Evolutionary conservation across 495 filamentous ascomycete genomes (phyloP).

Genomic region (Daldinia loculata): DNA sequence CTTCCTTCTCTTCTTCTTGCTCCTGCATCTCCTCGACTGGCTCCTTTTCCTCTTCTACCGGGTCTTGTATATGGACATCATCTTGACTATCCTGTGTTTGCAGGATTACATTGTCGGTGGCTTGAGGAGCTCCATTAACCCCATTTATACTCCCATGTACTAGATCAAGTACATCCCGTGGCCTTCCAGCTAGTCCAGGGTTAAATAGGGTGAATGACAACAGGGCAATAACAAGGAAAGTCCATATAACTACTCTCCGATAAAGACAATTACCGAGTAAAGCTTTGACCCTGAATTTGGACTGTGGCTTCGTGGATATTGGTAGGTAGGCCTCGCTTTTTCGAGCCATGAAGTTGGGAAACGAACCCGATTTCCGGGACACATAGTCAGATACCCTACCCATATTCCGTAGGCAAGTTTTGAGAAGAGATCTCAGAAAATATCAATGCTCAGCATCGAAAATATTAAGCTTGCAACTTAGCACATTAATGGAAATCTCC

Average conservation of each 20-base stretch:
- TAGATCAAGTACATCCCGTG: constrained; percentile 44
- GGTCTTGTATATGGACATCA: constrained; percentile 7
- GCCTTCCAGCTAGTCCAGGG: constrained; percentile 25
- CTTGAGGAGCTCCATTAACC: neutral
- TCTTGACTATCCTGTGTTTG: constrained; percentile 30
- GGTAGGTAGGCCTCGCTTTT: constrained; percentile 43
- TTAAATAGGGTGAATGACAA: constrained; percentile 44
- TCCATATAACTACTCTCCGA: constrained; percentile 55
- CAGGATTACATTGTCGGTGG: constrained; percentile 10
- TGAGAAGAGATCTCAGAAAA: constrained; percentile 22
- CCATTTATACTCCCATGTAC: constrained; percentile 37
- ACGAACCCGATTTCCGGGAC: constrained; percentile 40
- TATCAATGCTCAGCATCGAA: constrained; percentile 42
- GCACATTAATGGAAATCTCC: constrained; percentile 13
- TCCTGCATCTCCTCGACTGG: constrained; percentile 16
- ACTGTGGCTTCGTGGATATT: constrained; percentile 33
- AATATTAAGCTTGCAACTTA: constrained; percentile 14
- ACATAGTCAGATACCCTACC: constrained; percentile 38
- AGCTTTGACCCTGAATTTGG: constrained; percentile 44
- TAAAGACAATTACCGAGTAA: constrained; percentile 54
- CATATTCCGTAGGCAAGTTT: constrained; percentile 25
- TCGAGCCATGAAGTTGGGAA: constrained; percentile 39
- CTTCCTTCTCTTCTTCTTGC: constrained; percentile 8
- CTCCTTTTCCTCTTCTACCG: constrained; percentile 8
- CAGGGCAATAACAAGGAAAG: constrained; percentile 41